A percentile compares a stretch with the other conserved stretches of the same genome.
Evolutionary conservation across 2,329 filamentous ascomycete species (phyloP).

Genomic region (Chalaropsis ovoidea): DNA sequence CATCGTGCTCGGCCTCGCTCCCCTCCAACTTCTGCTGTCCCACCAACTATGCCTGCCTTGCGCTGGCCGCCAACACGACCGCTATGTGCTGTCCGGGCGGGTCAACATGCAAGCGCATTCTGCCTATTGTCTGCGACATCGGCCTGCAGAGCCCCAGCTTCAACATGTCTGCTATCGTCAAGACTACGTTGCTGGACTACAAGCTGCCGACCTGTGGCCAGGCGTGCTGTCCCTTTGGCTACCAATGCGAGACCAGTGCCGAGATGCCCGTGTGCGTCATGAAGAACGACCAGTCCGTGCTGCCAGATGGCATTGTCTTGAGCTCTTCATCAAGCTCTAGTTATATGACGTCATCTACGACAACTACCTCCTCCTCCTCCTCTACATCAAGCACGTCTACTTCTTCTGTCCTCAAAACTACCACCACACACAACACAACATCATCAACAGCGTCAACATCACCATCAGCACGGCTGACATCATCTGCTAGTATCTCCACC

Average conservation of each 20-base stretch:
- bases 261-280: slow-evolving; percentile 38
- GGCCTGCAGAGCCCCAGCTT: slow-evolving; percentile 48
- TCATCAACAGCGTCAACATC: slow-evolving; percentile 27
- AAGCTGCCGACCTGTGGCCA: slow-evolving; percentile 48
- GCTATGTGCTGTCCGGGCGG: slow-evolving; percentile 59
- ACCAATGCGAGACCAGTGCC: slow-evolving; percentile 42
- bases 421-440: slow-evolving; percentile 27
- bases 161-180: slow-evolving; percentile 50
- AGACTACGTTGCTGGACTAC: slow-evolving; percentile 53
- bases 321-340: slow-evolving; percentile 27
- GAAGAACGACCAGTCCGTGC: slow-evolving; percentile 42
- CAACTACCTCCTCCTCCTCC: slow-evolving; percentile 27
- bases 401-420: slow-evolving; percentile 16
- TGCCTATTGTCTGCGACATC: slow-evolving; percentile 55
- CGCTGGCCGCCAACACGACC: slow-evolving; percentile 54
- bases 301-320: slow-evolving; percentile 31
- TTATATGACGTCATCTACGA: slow-evolving; percentile 25
- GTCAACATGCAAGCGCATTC: slow-evolving; percentile 49
- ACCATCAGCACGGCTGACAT: background rate
- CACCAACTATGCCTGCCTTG: slow-evolving; percentile 43
- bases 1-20: slow-evolving; percentile 46
- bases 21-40: slow-evolving; percentile 60
- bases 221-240: slow-evolving; percentile 63
- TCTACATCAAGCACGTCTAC: slow-evolving; percentile 27
- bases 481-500: slow-evolving; percentile 24